Percentiles rank a stretch among this genome's conserved stretches.
Conservation (phyloP, 2,329 filamentous ascomycete genomes). For the Didymella pinodella region DNA sequence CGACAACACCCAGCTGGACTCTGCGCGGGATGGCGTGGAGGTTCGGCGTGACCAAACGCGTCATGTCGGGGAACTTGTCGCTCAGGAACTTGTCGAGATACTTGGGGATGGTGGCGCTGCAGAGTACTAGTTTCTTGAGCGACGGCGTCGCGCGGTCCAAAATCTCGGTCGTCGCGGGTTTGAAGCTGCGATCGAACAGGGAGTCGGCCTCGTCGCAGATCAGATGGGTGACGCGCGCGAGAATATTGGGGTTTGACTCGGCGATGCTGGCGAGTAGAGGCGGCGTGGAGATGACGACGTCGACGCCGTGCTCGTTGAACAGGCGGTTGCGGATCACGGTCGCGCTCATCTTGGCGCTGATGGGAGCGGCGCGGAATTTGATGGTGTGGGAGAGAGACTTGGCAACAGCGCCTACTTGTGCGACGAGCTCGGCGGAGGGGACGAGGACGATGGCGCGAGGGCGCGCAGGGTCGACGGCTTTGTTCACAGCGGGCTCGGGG, state of each 20-base stretch:
- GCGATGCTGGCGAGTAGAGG: conserved; percentile 89
- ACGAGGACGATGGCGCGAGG: conserved; percentile 87
- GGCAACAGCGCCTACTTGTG: conserved; percentile 81
- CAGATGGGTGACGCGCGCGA: conserved; percentile 88
- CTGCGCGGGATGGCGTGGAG: conserved; percentile 94
- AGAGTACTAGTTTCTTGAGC: conserved; percentile 85
- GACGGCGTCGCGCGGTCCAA: conserved; percentile 83
- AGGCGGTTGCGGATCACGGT: conserved; percentile 84
- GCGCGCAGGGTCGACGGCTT: conserved; percentile 75
- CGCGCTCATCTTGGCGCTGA: conserved; percentile 79
- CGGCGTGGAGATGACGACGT: conserved; percentile 86
- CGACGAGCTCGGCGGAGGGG: conserved; percentile 89
- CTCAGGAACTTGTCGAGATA: conserved; percentile 87
- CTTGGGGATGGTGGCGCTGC: conserved; percentile 93
- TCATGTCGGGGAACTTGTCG: conserved; percentile 81
- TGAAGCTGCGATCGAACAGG: conserved; percentile 91
- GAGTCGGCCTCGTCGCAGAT: conserved; percentile 97
- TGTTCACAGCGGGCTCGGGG: conserved; percentile 62
- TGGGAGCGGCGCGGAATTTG: conserved; percentile 85
- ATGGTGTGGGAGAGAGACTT: conserved; percentile 83
- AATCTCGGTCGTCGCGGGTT: conserved; percentile 80
- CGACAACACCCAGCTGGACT: conserved; percentile 91
- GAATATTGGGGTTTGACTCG: conserved; percentile 86
- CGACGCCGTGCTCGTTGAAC: conserved; percentile 81
- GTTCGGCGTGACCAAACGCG: conserved; percentile 90